Percentiles rank a stretch among this genome's conserved stretches.
Evolutionary conservation across 495 filamentous ascomycete genomes (phyloP).

Genomic region (Penicillium roqueforti): DNA sequence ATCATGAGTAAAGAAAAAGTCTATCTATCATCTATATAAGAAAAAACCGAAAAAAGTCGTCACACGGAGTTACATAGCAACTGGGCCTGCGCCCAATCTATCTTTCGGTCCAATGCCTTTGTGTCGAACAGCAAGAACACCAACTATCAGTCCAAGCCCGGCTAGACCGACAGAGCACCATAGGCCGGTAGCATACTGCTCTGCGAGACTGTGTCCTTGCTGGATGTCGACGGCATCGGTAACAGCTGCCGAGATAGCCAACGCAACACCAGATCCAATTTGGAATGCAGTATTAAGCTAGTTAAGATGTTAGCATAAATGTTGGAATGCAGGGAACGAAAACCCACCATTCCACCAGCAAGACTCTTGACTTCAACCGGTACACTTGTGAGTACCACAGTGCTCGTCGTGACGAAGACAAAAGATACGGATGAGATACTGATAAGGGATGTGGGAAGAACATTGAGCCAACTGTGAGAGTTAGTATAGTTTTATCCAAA

Average conservation of each 20-base stretch:
- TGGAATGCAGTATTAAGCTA: conserved; percentile 40
- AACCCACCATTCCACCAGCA: conserved; percentile 34
- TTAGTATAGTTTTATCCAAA: conserved; percentile 4
- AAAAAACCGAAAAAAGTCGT: background rate
- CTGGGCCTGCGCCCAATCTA: conserved; percentile 19
- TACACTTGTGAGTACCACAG: conserved; percentile 33
- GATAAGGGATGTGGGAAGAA: conserved; percentile 33
- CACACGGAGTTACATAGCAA: conserved; percentile 20
- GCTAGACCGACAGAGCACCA: conserved; percentile 35
- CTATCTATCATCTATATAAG: background rate
- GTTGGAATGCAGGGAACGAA: background rate
- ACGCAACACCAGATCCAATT: conserved; percentile 35
- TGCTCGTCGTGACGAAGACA: conserved; percentile 38
- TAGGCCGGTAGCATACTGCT: conserved; percentile 36
- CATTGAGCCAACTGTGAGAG: conserved; percentile 31
- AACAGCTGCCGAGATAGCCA: conserved; percentile 36
- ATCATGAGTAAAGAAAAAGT: background rate
- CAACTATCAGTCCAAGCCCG: conserved; percentile 29
- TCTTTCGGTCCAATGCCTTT: conserved; percentile 32
- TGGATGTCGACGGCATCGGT: conserved; percentile 33
- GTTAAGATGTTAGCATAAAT: conserved; percentile 2
- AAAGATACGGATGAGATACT: conserved; percentile 39
- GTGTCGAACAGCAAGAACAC: conserved; percentile 24
- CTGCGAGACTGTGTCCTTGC: conserved; percentile 27
- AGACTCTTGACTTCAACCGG: conserved; percentile 33